Evolutionary conservation across 345 rosid genomes (phyloP).

Genomic region (Hibiscus mutabilis): DNA sequence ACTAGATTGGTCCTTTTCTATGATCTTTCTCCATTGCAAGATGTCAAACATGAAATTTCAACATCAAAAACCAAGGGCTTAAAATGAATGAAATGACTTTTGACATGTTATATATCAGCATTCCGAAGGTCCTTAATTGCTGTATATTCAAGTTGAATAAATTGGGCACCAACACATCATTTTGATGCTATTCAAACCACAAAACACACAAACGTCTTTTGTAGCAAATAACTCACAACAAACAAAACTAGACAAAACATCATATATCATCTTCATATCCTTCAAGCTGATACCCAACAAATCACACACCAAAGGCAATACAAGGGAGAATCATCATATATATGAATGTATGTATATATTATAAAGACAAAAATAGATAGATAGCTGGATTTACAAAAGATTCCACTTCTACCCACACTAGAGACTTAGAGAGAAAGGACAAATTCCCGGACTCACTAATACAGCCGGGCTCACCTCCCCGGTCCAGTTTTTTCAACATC

Average conservation of each 20-base stretch:
- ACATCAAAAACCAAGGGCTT: neutral
- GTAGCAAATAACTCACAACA: neutral
- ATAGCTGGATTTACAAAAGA: conserved; percentile 30
- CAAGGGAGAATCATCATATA: too few relatives aligned
- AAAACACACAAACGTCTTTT: neutral
- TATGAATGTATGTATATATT: neutral
- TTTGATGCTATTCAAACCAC: neutral
- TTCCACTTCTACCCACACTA: conserved; percentile 36
- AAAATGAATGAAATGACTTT: neutral
- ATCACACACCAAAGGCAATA: too few relatives aligned
- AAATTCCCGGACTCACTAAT: conserved; percentile 58
- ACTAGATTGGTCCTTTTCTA: too few relatives aligned
- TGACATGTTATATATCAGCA: neutral
- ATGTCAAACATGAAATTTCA: too few relatives aligned
- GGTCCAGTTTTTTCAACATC: conserved; percentile 23
- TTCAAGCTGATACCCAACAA: neutral
- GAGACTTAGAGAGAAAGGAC: conserved; percentile 29
- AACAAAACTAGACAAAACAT: too few relatives aligned
- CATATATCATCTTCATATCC: neutral
- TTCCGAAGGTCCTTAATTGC: neutral
- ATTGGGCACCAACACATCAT: neutral
- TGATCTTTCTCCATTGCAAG: too few relatives aligned
- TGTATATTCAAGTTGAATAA: neutral
- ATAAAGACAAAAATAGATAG: neutral
- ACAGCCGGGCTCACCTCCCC: conserved; percentile 56